phyloP scores from a whole-genome alignment of 208 protist species.

The Leishmania turanica region DNA sequence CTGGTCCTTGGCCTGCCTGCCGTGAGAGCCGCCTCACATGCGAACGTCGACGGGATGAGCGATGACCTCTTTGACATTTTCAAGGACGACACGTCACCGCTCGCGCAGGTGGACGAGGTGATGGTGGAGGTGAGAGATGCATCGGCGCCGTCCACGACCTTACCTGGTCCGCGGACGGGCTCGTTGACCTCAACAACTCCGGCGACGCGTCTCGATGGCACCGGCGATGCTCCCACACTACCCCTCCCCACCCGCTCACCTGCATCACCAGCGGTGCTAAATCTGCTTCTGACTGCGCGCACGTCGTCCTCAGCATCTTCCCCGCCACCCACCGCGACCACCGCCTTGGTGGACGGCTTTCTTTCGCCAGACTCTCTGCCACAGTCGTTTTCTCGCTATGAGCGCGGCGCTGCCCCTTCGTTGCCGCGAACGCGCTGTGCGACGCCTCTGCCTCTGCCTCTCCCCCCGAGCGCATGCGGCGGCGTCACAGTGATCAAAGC shows the following conservation, averaged over 20 bases:
- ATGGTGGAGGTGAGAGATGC: not conserved
- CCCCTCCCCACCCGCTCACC: not conserved
- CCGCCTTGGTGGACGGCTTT: not conserved
- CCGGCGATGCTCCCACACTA: not conserved
- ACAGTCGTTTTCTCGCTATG: not conserved
- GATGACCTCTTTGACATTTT: conserved; percentile 71
- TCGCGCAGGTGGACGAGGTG: too few relatives aligned
- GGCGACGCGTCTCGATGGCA: not conserved
- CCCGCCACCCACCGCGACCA: not conserved
- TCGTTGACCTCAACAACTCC: too few relatives aligned
- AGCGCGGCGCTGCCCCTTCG: not conserved
- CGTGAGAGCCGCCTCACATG: not conserved
- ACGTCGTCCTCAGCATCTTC: not conserved
- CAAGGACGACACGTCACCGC: conserved; percentile 13
- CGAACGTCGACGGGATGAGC: conserved; percentile 20
- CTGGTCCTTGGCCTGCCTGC: not conserved
- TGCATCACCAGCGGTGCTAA: too few relatives aligned
- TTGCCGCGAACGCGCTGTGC: not conserved
- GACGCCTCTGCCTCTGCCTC: not conserved
- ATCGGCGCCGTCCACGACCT: not conserved
- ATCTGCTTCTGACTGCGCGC: not conserved
- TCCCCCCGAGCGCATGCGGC: not conserved
- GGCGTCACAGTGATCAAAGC: conserved; percentile 3
- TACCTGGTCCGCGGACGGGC: not conserved
- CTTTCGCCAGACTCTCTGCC: not conserved